Evolutionary conservation across 2,329 filamentous ascomycete species (phyloP).

Genomic region (Paraconiothyrium sp.): DNA sequence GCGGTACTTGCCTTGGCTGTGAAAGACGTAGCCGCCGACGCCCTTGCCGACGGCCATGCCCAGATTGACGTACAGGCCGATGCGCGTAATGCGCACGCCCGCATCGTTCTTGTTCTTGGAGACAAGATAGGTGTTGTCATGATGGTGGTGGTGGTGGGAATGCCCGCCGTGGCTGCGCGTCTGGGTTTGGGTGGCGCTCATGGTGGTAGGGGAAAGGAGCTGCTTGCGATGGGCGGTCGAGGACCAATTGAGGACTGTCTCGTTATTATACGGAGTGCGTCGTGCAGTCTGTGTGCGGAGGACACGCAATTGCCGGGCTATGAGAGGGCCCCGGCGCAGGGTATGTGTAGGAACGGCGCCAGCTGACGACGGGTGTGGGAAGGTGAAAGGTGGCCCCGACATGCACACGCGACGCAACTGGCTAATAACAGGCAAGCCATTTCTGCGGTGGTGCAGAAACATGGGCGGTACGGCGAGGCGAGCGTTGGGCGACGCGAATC

Average conservation of each 20-base stretch:
- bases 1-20: constrained; percentile 72
- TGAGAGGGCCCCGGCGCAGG: constrained; percentile 20
- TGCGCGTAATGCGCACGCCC: constrained; percentile 89
- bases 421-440: constrained; percentile 47
- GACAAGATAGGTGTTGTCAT: constrained; percentile 84
- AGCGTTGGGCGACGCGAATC: constrained; percentile 32
- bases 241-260: constrained; percentile 40
- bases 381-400: constrained; percentile 39
- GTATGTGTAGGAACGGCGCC: constrained; percentile 31
- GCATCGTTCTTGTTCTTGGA: constrained; percentile 89
- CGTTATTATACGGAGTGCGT: constrained; percentile 12
- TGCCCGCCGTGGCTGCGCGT: constrained; percentile 54
- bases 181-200: constrained; percentile 40
- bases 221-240: constrained; percentile 43
- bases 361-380: constrained; percentile 29
- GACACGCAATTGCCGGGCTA: constrained; percentile 39
- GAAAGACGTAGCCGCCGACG: constrained; percentile 90
- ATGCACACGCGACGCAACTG: constrained; percentile 41
- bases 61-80: constrained; percentile 88
- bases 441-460: constrained; percentile 41
- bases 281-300: constrained; percentile 36
- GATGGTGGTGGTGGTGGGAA: constrained; percentile 77
- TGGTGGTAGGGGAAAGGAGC: constrained; percentile 40
- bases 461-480: constrained; percentile 29
- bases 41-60: constrained; percentile 95